Conservation (phyloP, 1,284 basidiomycete genomes). For the Singerocomus rubriflavus region DNA sequence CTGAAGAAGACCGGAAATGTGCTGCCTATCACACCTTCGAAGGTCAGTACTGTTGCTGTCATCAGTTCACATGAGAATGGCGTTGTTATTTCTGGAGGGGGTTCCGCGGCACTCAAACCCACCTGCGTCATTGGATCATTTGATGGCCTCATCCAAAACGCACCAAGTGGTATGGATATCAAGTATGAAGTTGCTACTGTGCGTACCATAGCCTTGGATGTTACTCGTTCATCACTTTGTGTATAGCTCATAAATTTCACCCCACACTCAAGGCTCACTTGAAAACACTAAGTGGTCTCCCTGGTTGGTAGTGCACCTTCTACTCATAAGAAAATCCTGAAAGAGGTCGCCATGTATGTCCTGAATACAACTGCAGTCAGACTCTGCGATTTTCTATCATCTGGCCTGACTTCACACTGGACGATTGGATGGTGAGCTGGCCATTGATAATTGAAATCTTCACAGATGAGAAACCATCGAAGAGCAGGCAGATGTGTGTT, state of each 20-base stretch:
- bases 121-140: background rate
- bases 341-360: background rate
- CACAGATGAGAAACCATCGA: background rate
- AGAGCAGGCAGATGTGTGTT: background rate
- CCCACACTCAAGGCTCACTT: slow-evolving; percentile 28
- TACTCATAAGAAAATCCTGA: slow-evolving; percentile 34
- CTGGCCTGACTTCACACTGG: background rate
- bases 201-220: background rate
- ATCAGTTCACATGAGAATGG: background rate
- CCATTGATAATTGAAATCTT: background rate
- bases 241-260: background rate
- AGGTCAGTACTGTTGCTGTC: slow-evolving; percentile 41
- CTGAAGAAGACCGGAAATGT: slow-evolving; percentile 51
- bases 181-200: background rate
- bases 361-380: background rate
- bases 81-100: background rate
- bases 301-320: slow-evolving; percentile 1
- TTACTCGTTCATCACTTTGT: background rate
- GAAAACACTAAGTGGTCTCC: background rate
- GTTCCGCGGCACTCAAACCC: background rate
- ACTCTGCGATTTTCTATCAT: background rate
- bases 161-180: background rate
- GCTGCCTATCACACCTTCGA: slow-evolving; percentile 51
- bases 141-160: background rate
- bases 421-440: background rate